Conservation (phyloP, 2,329 filamentous ascomycete genomes). For the Phialophora macrospora region DNA sequence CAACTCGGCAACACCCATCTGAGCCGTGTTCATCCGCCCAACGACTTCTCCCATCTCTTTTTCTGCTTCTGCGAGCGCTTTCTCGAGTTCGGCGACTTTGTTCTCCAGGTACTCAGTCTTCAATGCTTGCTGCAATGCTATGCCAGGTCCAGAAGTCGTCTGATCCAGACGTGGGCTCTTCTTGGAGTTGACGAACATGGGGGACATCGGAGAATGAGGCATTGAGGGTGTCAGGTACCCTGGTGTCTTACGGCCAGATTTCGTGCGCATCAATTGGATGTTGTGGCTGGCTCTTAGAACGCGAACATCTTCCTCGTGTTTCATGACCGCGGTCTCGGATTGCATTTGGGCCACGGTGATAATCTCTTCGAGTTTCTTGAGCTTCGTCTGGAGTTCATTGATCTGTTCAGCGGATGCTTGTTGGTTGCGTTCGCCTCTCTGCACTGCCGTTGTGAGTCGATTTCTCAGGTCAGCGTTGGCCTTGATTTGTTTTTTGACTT, state of each 20-base stretch:
- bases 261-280: constrained; percentile 75
- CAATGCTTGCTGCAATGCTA: constrained; percentile 68
- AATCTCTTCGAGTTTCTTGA: constrained; percentile 82
- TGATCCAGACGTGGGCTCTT: constrained; percentile 65
- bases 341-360: constrained; percentile 81
- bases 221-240: constrained; percentile 51
- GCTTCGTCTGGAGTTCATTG: constrained; percentile 77
- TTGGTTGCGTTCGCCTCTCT: constrained; percentile 82
- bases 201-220: constrained; percentile 65
- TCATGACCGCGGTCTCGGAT: constrained; percentile 80
- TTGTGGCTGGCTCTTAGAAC: constrained; percentile 77
- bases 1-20: constrained; percentile 80
- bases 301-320: constrained; percentile 84
- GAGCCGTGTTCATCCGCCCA: constrained; percentile 77
- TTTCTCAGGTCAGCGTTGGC: constrained; percentile 75
- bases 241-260: constrained; percentile 52
- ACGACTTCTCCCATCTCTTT: constrained; percentile 84
- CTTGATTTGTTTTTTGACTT: constrained; percentile 80
- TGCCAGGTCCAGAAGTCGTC: constrained; percentile 65
- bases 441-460: constrained; percentile 77
- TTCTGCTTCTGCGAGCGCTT: constrained; percentile 75
- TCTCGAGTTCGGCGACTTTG: constrained; percentile 83
- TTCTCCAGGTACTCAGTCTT: constrained; percentile 77
- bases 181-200: constrained; percentile 60
- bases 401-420: constrained; percentile 80